A percentile compares a stretch with the other conserved stretches of the same genome.
phyloP scores from a whole-genome alignment of 352 stramenopile species.

The Phytophthora citricola region DNA sequence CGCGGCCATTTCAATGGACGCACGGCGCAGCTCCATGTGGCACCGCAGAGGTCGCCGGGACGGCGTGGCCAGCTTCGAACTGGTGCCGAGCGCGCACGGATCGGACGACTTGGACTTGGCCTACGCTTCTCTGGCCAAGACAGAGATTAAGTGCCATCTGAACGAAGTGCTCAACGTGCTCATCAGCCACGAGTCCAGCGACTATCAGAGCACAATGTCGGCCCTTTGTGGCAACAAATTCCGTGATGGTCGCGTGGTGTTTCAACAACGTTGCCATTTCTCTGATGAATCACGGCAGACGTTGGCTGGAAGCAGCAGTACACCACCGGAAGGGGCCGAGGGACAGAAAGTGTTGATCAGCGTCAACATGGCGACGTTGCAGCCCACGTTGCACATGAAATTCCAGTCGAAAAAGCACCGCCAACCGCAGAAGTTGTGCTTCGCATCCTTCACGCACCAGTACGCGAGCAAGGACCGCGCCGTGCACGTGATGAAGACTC shows the following conservation, averaged over 20 bases:
- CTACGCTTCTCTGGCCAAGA: conserved; percentile 51
- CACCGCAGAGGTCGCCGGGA: conserved; percentile 43
- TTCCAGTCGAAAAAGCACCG: conserved; percentile 41
- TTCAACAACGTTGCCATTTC: conserved; percentile 48
- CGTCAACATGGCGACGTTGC: conserved; percentile 42
- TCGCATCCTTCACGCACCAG: conserved; percentile 55
- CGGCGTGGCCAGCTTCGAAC: conserved; percentile 46
- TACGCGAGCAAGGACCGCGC: conserved; percentile 53
- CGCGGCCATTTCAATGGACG: conserved; percentile 32
- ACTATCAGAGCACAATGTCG: conserved; percentile 48
- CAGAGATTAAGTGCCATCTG: conserved; percentile 53
- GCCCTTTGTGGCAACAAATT: conserved; percentile 50
- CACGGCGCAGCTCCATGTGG: conserved; percentile 34
- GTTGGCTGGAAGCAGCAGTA: conserved; percentile 12
- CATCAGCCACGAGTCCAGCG: conserved; percentile 39
- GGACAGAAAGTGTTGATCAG: conserved; percentile 35
- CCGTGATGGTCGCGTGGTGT: conserved; percentile 44
- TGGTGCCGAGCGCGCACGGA: conserved; percentile 27
- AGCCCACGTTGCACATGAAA: conserved; percentile 34
- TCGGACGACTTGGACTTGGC: conserved; percentile 52
- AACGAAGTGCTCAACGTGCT: conserved; percentile 51
- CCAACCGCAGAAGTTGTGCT: conserved; percentile 46
- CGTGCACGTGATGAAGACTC: conserved; percentile 68
- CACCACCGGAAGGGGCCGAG: conserved; percentile 5
- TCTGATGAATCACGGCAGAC: conserved; percentile 33